Conservation (phyloP, 2,329 filamentous ascomycete genomes). For the Diaporthe sp. region DNA sequence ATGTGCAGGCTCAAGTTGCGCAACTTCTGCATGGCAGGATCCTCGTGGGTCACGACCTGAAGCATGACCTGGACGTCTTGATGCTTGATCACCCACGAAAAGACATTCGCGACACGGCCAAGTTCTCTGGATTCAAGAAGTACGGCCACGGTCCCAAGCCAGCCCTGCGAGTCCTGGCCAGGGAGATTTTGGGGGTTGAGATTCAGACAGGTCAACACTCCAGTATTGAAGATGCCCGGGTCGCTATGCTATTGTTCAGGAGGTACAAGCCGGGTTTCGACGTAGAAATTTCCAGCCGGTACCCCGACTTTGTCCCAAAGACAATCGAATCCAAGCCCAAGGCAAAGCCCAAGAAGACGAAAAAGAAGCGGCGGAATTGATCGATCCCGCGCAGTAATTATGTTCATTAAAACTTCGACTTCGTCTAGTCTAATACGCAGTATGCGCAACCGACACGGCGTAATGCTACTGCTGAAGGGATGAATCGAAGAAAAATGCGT, state of each 20-base stretch:
- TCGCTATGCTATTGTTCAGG: slow-evolving; percentile 90
- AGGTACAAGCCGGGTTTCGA: slow-evolving; percentile 89
- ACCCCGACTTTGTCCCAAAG: slow-evolving; percentile 54
- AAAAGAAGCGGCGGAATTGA: slow-evolving; percentile 54
- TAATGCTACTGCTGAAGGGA: slow-evolving; percentile 4
- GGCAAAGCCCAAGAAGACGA: slow-evolving; percentile 59
- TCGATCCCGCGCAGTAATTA: neutral
- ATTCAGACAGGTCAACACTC: slow-evolving; percentile 76
- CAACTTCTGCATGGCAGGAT: slow-evolving; percentile 78
- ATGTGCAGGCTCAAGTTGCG: slow-evolving; percentile 81
- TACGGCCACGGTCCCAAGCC: slow-evolving; percentile 78
- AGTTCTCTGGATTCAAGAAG: slow-evolving; percentile 80
- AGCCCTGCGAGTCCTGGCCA: slow-evolving; percentile 71
- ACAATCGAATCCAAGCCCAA: slow-evolving; percentile 47
- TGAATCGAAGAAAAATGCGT: slow-evolving; percentile 10
- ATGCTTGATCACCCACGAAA: slow-evolving; percentile 82
- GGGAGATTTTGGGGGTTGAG: slow-evolving; percentile 70
- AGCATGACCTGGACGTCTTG: slow-evolving; percentile 83
- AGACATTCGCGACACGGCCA: slow-evolving; percentile 88
- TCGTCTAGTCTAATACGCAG: slow-evolving; percentile 18
- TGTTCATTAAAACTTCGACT: slow-evolving; percentile 9
- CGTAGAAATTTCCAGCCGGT: slow-evolving; percentile 80
- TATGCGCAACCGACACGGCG: slow-evolving; percentile 4
- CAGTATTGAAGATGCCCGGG: slow-evolving; percentile 84
- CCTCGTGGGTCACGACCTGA: slow-evolving; percentile 86